These are phyloP conservation scores for Coemansia sp. DNA, from an alignment of 371 early-diverging fungal genomes.

Conservation along the genomic window DNA sequence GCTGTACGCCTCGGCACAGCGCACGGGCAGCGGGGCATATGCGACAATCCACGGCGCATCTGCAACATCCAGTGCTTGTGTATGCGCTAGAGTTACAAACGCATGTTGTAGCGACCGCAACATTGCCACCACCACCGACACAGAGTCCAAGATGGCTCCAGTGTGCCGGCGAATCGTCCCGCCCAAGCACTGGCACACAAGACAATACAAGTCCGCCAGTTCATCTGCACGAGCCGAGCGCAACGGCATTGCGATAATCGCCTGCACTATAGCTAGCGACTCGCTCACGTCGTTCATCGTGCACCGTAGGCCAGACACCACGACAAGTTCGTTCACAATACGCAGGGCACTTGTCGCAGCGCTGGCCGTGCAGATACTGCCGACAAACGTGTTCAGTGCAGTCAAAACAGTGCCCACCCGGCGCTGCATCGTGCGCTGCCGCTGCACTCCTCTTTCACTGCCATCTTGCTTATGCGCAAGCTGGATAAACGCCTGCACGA, in stretches of 20 bases:
- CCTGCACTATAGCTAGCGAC: slow-evolving; percentile 11
- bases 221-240: background rate
- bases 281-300: slow-evolving; percentile 33
- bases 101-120: slow-evolving; percentile 44
- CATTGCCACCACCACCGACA: slow-evolving; percentile 20
- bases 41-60: slow-evolving; percentile 35
- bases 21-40: slow-evolving; percentile 32
- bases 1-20: slow-evolving; percentile 43
- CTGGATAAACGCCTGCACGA: slow-evolving; percentile 19
- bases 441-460: background rate
- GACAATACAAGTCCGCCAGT: background rate
- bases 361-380: background rate
- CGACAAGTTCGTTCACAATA: slow-evolving; percentile 25
- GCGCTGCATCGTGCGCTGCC: slow-evolving; percentile 36
- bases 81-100: slow-evolving; percentile 30
- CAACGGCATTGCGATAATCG: slow-evolving; percentile 15
- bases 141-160: slow-evolving; percentile 19
- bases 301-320: slow-evolving; percentile 25
- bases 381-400: slow-evolving; percentile 9
- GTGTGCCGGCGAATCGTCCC: slow-evolving; percentile 29
- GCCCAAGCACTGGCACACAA: slow-evolving; percentile 24
- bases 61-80: background rate
- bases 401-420: slow-evolving; percentile 18
- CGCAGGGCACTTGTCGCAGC: background rate
- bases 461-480: slow-evolving; percentile 9